Conservation (phyloP, 1,139 yeast species). For the Suhomyces kunorum region DNA sequence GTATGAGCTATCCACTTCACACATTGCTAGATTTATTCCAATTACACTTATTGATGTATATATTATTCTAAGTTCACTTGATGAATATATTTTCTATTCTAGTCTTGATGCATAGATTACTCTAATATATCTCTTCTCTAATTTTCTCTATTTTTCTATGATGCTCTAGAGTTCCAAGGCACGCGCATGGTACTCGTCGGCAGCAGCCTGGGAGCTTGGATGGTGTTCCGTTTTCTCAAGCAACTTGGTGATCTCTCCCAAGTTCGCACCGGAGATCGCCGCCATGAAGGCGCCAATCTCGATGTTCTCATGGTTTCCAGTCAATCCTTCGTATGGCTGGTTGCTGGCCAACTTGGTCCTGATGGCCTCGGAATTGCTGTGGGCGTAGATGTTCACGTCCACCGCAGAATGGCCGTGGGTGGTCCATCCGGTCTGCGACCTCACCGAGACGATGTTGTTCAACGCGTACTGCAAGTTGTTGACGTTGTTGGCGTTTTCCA, state of each 20-base stretch:
- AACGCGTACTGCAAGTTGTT: constrained; percentile 30
- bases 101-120: too few species aligned
- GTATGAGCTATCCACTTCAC: too few species aligned
- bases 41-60: too few species aligned
- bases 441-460: constrained; percentile 27
- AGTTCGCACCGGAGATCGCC: constrained; percentile 53
- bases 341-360: constrained; percentile 33
- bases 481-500: constrained; percentile 15
- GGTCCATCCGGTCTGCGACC: constrained; percentile 33
- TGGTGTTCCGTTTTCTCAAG: constrained; percentile 49
- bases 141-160: background rate
- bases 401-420: constrained; percentile 34
- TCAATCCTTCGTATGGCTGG: constrained; percentile 46
- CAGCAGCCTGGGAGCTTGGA: constrained; percentile 20
- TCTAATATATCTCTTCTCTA: background rate
- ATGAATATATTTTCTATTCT: too few species aligned
- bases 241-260: constrained; percentile 51
- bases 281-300: constrained; percentile 78
- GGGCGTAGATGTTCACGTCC: constrained; percentile 31
- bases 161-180: background rate
- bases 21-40: too few species aligned
- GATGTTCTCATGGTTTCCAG: constrained; percentile 81
- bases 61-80: too few species aligned
- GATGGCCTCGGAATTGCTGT: constrained; percentile 40
- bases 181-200: constrained; percentile 1